Evolutionary conservation across 805 yeast species (phyloP).

Genomic region (Wickerhamiella azyma): DNA sequence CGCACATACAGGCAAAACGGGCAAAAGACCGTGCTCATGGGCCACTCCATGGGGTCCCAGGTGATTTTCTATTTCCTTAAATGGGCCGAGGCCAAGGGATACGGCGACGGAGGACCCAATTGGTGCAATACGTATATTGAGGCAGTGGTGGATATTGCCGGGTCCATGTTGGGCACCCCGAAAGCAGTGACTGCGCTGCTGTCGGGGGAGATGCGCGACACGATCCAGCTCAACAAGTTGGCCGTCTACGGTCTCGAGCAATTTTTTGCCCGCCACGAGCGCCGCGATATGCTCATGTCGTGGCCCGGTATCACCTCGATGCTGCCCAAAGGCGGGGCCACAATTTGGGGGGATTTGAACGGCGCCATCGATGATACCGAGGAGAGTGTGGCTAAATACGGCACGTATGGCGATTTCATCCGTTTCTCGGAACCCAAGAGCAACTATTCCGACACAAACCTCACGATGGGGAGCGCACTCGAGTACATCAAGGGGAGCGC

Average conservation of each 20-base stretch:
- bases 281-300: slow-evolving; percentile 70
- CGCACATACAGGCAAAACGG: slow-evolving; percentile 37
- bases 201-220: slow-evolving; percentile 98
- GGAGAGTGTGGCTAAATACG: slow-evolving; percentile 15
- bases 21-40: slow-evolving; percentile 58
- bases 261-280: slow-evolving; percentile 78
- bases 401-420: slow-evolving; percentile 60
- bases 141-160: slow-evolving; percentile 75
- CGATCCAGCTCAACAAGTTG: slow-evolving; percentile 80
- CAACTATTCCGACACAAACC: slow-evolving; percentile 33
- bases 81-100: slow-evolving; percentile 90
- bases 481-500: slow-evolving; percentile 49
- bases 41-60: slow-evolving; percentile 97
- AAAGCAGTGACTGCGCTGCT: slow-evolving; percentile 80
- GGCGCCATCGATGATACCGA: slow-evolving; percentile 58
- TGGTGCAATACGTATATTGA: slow-evolving; percentile 85
- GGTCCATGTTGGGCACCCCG: slow-evolving; percentile 87
- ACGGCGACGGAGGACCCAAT: slow-evolving; percentile 67
- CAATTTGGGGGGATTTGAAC: slow-evolving; percentile 69
- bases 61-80: slow-evolving; percentile 76
- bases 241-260: slow-evolving; percentile 92
- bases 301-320: slow-evolving; percentile 94
- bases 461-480: slow-evolving; percentile 55
- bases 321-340: slow-evolving; percentile 91
- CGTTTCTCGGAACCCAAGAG: slow-evolving; percentile 41